These are phyloP conservation scores for Wakefieldia striispora DNA, from an alignment of 768 basidiomycete species.

Conservation along the genomic window DNA sequence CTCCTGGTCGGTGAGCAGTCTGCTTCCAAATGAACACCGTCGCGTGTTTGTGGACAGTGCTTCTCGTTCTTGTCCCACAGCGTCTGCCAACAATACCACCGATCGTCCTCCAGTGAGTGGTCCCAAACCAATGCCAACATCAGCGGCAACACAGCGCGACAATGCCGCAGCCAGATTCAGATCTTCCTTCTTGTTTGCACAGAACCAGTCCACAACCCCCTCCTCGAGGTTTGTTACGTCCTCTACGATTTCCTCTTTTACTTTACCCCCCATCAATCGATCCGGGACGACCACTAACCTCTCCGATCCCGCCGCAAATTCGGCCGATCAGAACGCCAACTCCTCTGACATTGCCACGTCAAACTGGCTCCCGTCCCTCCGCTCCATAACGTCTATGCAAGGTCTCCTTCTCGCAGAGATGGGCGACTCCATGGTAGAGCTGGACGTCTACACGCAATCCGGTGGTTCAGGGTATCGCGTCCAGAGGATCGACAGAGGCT, in stretches of 20 bases:
- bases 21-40: slow-evolving; percentile 24
- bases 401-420: slow-evolving; percentile 48
- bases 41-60: not conserved
- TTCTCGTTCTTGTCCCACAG: slow-evolving; percentile 14
- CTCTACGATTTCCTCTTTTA: slow-evolving; percentile 26
- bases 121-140: slow-evolving; percentile 12
- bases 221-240: slow-evolving; percentile 25
- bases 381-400: slow-evolving; percentile 42
- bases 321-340: slow-evolving; percentile 1
- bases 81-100: slow-evolving; percentile 3
- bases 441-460: slow-evolving; percentile 35
- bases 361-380: slow-evolving; percentile 27
- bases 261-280: slow-evolving; percentile 11
- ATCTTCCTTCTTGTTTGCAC: slow-evolving; percentile 15
- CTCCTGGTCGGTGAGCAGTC: slow-evolving; percentile 7
- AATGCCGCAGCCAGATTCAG: slow-evolving; percentile 6
- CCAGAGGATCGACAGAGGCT: slow-evolving; percentile 35
- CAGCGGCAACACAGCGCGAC: not conserved
- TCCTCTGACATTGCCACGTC: slow-evolving; percentile 3
- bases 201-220: slow-evolving; percentile 27
- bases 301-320: slow-evolving; percentile 23
- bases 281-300: slow-evolving; percentile 11
- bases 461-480: slow-evolving; percentile 38
- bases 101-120: slow-evolving; percentile 9
- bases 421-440: slow-evolving; percentile 46